Conservation (phyloP, 75 land plant genomes). For the Selaginella moellendorffii region DNA sequence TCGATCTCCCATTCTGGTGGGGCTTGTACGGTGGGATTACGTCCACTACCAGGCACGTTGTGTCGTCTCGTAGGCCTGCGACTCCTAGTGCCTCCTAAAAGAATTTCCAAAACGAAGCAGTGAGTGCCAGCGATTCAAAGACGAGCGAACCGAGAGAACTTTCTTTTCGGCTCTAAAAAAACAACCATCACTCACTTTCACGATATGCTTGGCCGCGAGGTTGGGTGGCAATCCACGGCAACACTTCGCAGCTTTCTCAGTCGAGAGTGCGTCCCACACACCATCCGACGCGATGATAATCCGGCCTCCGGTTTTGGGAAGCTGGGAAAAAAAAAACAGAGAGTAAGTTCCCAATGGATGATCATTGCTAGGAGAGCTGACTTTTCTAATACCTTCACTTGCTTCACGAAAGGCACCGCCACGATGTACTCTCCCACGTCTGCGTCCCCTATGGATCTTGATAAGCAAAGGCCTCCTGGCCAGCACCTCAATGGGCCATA, state of each 20-base stretch:
- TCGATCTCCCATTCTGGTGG: too few relatives aligned
- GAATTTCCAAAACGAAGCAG: too few relatives aligned
- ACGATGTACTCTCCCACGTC: not conserved
- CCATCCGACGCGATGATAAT: conserved; percentile 8
- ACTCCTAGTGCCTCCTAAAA: not conserved
- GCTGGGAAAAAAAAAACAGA: not conserved
- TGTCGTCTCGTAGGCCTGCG: not conserved
- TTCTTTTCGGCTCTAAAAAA: too few relatives aligned
- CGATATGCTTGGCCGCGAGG: conserved; percentile 1
- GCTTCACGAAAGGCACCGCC: not conserved
- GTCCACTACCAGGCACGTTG: conserved; percentile 7
- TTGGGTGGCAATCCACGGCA: conserved; percentile 4
- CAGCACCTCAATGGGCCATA: conserved; percentile 2
- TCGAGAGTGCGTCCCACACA: not conserved
- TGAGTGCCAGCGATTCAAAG: too few relatives aligned
- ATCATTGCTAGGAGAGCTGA: too few relatives aligned
- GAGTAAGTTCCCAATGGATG: not conserved
- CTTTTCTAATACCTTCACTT: conserved; percentile 7
- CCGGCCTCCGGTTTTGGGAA: not conserved
- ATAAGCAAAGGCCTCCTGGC: not conserved
- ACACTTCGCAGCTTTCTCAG: not conserved
- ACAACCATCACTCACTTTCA: conserved; percentile 2
- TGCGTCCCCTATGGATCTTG: conserved; percentile 1
- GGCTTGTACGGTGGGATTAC: conserved; percentile 6
- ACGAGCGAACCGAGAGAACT: too few relatives aligned